phyloP scores from a whole-genome alignment of 2,329 filamentous ascomycete species.

The Xylaria sp. region DNA sequence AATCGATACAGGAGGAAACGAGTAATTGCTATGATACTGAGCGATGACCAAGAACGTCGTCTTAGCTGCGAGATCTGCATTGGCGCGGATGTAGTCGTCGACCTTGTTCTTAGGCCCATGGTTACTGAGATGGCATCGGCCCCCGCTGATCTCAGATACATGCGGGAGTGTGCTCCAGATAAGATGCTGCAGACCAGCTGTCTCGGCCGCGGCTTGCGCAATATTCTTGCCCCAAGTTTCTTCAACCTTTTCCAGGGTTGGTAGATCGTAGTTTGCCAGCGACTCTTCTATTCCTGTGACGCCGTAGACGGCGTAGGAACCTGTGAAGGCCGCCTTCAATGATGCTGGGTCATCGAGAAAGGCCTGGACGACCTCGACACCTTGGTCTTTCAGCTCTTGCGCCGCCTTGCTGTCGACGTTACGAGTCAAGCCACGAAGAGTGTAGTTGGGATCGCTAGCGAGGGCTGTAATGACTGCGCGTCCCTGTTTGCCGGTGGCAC shows the following conservation, averaged over 20 bases:
- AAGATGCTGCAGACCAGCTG: conserved; percentile 26
- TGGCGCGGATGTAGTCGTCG: conserved; percentile 34
- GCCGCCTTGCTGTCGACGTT: conserved; percentile 17
- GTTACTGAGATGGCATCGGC: conserved; percentile 21
- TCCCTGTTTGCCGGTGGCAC: conserved; percentile 32
- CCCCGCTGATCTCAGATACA: conserved; percentile 27
- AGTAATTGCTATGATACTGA: conserved; percentile 33
- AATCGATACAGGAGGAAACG: conserved; percentile 25
- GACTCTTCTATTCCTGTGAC: conserved; percentile 24
- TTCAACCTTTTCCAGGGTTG: conserved; percentile 11
- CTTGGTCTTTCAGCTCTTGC: conserved; percentile 15
- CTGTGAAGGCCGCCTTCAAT: conserved; percentile 28
- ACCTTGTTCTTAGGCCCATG: conserved; percentile 25
- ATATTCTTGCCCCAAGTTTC: conserved; percentile 31
- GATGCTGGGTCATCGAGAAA: conserved; percentile 15
- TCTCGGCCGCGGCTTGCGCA: conserved; percentile 30
- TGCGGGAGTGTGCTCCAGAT: conserved; percentile 36
- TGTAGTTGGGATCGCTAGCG: conserved; percentile 26
- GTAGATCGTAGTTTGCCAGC: conserved; percentile 13
- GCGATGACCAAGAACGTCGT: conserved; percentile 31
- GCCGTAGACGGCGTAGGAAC: conserved; percentile 35
- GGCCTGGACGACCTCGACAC: conserved; percentile 26
- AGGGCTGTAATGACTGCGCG: conserved; percentile 29
- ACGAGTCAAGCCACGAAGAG: conserved; percentile 29
- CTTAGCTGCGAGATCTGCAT: conserved; percentile 29